Percentiles rank a stretch among this genome's conserved stretches.
phyloP scores from a whole-genome alignment of 2,329 filamentous ascomycete species.

The Neofusicoccum umdonicola region DNA sequence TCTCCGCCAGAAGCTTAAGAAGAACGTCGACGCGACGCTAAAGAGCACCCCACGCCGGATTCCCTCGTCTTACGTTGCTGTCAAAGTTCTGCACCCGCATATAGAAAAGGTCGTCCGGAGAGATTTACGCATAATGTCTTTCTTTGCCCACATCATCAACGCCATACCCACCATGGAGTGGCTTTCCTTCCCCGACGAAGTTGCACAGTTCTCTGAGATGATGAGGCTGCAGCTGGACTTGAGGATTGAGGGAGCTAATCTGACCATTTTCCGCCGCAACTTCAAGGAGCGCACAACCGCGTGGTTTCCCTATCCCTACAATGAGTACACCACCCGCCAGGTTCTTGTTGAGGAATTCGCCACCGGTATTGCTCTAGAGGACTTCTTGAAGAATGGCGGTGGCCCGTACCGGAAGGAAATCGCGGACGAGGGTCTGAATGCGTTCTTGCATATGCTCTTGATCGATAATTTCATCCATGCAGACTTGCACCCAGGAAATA shows the following conservation, averaged over 20 bases:
- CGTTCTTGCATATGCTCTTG: slow-evolving; percentile 92
- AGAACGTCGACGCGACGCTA: slow-evolving; percentile 79
- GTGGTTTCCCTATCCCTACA: slow-evolving; percentile 96
- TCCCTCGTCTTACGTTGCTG: slow-evolving; percentile 86
- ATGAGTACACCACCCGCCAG: slow-evolving; percentile 86
- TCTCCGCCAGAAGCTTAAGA: slow-evolving; percentile 67
- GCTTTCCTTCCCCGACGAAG: slow-evolving; percentile 93
- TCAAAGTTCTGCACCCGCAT: slow-evolving; percentile 91
- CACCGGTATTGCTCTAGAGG: slow-evolving; percentile 84
- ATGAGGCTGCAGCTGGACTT: slow-evolving; percentile 97
- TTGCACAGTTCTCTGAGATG: slow-evolving; percentile 93
- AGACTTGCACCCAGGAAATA: slow-evolving; percentile 94
- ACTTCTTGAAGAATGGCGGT: slow-evolving; percentile 87
- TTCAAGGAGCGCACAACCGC: slow-evolving; percentile 87
- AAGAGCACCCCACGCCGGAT: slow-evolving; percentile 84
- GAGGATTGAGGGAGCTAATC: slow-evolving; percentile 88
- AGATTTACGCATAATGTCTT: slow-evolving; percentile 88
- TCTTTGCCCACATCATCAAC: slow-evolving; percentile 84
- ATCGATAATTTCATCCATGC: slow-evolving; percentile 98
- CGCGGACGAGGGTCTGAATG: slow-evolving; percentile 89
- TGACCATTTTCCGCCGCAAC: slow-evolving; percentile 82
- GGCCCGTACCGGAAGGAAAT: slow-evolving; percentile 93
- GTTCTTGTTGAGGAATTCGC: slow-evolving; percentile 95
- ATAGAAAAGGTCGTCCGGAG: slow-evolving; percentile 88
- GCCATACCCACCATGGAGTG: slow-evolving; percentile 91